Percentiles rank a stretch among this genome's conserved stretches.
phyloP scores from a whole-genome alignment of 176 grass and related monocot species.

The Phoenix dactylifera region DNA sequence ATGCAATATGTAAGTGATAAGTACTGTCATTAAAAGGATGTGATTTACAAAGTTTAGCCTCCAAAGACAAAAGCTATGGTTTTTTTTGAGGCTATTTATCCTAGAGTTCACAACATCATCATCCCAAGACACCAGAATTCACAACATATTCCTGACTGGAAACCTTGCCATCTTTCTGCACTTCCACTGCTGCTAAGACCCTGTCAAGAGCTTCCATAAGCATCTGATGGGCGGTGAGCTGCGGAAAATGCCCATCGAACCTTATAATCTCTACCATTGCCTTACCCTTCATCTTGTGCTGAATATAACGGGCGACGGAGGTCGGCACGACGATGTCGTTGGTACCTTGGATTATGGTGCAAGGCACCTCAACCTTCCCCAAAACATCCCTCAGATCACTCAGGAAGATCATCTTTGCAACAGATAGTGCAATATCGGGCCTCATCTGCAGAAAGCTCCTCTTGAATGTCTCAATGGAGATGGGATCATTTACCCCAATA shows the following conservation, averaged over 20 bases:
- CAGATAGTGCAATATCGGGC: constrained; percentile 36
- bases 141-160: neutral
- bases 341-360: constrained; percentile 45
- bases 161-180: too few relatives aligned
- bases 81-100: too few relatives aligned
- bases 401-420: constrained; percentile 58
- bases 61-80: too few relatives aligned
- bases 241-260: constrained; percentile 54
- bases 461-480: constrained; percentile 8
- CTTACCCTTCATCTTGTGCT: constrained; percentile 31
- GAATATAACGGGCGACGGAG: constrained; percentile 44
- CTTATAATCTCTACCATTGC: constrained; percentile 38
- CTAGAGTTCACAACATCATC: too few relatives aligned
- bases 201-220: constrained; percentile 43
- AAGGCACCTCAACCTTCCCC: constrained; percentile 30
- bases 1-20: too few relatives aligned
- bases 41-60: too few relatives aligned
- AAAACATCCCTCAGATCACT: constrained; percentile 42
- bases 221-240: constrained; percentile 36
- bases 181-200: constrained; percentile 2
- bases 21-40: too few relatives aligned
- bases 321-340: constrained; percentile 46
- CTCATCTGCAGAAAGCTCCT: constrained; percentile 60
- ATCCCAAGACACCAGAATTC: constrained; percentile 3
- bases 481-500: constrained; percentile 16